Evolutionary conservation across 2,329 filamentous ascomycete species (phyloP).

Genomic region (Dactylella cylindrospora): DNA sequence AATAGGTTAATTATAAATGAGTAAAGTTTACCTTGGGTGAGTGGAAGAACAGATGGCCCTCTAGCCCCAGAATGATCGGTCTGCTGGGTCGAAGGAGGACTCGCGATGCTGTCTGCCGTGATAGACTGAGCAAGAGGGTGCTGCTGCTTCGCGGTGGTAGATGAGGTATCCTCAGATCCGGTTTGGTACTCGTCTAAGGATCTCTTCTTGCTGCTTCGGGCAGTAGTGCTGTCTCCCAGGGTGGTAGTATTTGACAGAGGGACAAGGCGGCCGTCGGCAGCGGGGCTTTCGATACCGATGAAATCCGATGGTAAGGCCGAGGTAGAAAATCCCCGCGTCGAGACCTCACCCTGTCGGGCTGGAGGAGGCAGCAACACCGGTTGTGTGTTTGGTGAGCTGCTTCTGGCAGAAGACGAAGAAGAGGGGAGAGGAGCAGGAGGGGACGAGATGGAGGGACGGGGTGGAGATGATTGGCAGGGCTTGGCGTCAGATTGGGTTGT

Average conservation of each 20-base stretch:
- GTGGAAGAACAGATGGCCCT: neutral
- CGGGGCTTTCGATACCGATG: conserved; percentile 14
- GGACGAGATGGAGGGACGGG: neutral
- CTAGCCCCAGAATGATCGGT: conserved; percentile 2
- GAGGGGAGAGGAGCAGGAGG: conserved; percentile 2
- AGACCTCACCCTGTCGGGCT: neutral
- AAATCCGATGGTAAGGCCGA: conserved; percentile 8
- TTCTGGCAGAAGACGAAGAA: neutral
- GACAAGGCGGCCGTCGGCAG: conserved; percentile 7
- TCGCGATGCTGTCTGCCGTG: conserved; percentile 14
- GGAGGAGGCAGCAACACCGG: neutral
- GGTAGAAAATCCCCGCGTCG: neutral
- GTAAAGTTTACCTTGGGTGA: conserved; percentile 13
- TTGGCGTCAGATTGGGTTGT: neutral
- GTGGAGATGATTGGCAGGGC: conserved; percentile 23
- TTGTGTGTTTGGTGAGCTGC: neutral
- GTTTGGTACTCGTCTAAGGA: conserved; percentile 27
- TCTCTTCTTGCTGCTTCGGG: conserved; percentile 21
- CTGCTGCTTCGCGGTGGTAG: conserved; percentile 5
- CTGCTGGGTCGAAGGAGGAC: neutral
- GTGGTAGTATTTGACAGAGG: neutral
- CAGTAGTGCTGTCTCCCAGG: neutral
- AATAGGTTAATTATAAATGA: neutral
- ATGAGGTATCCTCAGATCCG: neutral
- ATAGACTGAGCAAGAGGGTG: conserved; percentile 11